Base-by-base conservation (phyloP, 2,329 filamentous ascomycete genomes). In the Teratosphaeria pseudoeucalypti region DNA sequence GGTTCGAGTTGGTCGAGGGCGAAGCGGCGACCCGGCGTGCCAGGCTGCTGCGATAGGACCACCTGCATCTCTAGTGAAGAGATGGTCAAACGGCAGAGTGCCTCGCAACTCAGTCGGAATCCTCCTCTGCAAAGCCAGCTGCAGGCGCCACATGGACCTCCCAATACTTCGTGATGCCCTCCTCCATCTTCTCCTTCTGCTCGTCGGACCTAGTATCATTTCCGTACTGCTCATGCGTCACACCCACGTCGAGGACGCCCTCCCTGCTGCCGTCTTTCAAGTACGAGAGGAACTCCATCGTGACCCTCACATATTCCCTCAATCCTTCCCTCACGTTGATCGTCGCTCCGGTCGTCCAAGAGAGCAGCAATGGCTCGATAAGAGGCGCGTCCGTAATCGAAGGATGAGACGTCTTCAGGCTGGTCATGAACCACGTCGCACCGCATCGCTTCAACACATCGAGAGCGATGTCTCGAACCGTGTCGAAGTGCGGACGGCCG, bases 351-450 rank as follows among this genome's bases (percentile, higher is more conserved):
- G 85, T 87, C 0, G 82, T 82, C 74, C 82, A 81, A 59, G 81
- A 78, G 53, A 88, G 75, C 32, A 88, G 73, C 56, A 80, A 72
- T 0, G 85, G 85, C 61, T 86, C 80, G 7, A 88, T 78, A 2
- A 88, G 74, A 0, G 85, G 84, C 16, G 85, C 85, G 66, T 88
- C 85, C 0, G 85, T 87, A 23, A 86, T 81, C 9, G 80, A 83
- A 0, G 85, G 84, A 66, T 88, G 85, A 0, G 83, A 62, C 4
- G 64, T 71, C 62, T 69, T 69, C 65, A 70, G 66, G 2, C 75
- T 64, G 0, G 76, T 78, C 66, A 76, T 70, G 64, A 78, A 78
- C 76, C 77, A 79, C 60, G 73, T 65, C 62, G 80, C 72, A 32
- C 77, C 75, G 16, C 76, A 71, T 23, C 43, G 43, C 60, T 80